These are phyloP conservation scores for Teratosphaeria nubilosa DNA, from an alignment of 2,329 filamentous ascomycete species.

Conservation along the genomic window DNA sequence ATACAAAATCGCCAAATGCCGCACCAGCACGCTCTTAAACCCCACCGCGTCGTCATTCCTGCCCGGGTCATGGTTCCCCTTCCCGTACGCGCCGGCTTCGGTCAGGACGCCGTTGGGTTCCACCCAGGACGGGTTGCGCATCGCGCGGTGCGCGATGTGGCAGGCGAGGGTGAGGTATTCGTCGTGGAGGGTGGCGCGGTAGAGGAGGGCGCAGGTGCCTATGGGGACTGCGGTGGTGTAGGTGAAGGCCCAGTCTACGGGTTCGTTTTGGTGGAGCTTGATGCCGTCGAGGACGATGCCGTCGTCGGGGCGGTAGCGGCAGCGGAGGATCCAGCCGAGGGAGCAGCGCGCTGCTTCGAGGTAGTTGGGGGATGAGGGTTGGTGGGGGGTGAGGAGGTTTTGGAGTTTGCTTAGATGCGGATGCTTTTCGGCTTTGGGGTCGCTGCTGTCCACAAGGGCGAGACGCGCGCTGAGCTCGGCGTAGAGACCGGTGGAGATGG, in stretches of 20 bases:
- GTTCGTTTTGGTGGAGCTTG: slow-evolving; percentile 12
- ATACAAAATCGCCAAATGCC: slow-evolving; percentile 17
- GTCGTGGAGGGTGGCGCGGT: slow-evolving; percentile 9
- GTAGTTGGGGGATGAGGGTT: slow-evolving; percentile 2
- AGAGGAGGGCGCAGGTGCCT: slow-evolving; percentile 14
- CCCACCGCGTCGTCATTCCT: slow-evolving; percentile 19
- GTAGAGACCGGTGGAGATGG: slow-evolving; percentile 15
- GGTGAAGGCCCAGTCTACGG: slow-evolving; percentile 19
- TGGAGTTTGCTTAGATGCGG: slow-evolving; percentile 6
- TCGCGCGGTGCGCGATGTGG: slow-evolving; percentile 15
- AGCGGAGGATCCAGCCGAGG: slow-evolving; percentile 18
- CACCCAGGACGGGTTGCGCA: slow-evolving; percentile 17
- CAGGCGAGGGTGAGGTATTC: slow-evolving; percentile 17
- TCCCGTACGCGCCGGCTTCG: slow-evolving; percentile 16
- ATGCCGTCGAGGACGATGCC: slow-evolving; percentile 19
- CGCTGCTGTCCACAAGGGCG: slow-evolving; percentile 6
- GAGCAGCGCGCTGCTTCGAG: slow-evolving; percentile 14
- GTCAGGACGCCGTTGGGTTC: slow-evolving; percentile 17
- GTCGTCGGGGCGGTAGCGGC: slow-evolving; percentile 15
- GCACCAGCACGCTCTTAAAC: slow-evolving; percentile 19
- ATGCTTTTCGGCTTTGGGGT: slow-evolving; percentile 2
- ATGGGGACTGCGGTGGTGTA: slow-evolving; percentile 21
- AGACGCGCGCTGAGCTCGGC: slow-evolving; percentile 17
- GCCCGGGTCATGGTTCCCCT: slow-evolving; percentile 14
- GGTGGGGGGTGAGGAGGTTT: neutral